A percentile compares a stretch with the other conserved stretches of the same genome.
Evolutionary conservation across 2,329 filamentous ascomycete species (phyloP).

Genomic region (Shiraia sp.): DNA sequence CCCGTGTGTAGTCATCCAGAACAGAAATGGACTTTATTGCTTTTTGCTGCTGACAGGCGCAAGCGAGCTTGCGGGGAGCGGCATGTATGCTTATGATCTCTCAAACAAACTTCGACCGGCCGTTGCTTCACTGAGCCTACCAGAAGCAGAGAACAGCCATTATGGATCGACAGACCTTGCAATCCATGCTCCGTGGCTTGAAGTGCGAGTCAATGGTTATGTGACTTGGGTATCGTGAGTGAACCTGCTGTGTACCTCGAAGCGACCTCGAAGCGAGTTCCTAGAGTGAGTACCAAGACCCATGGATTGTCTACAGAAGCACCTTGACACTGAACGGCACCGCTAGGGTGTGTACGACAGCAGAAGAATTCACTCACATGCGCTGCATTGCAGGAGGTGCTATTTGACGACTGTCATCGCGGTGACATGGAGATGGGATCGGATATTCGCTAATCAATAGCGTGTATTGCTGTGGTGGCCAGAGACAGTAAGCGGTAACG

Average conservation of each 20-base stretch:
- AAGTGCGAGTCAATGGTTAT: too few relatives aligned
- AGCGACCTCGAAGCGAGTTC: too few relatives aligned
- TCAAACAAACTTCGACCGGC: slow-evolving; percentile 37
- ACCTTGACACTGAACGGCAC: slow-evolving; percentile 3
- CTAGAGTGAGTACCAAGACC: too few relatives aligned
- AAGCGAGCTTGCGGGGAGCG: slow-evolving; percentile 33
- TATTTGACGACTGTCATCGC: slow-evolving; percentile 28
- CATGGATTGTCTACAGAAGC: neutral
- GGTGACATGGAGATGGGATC: slow-evolving; percentile 23
- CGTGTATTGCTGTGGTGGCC: slow-evolving; percentile 26
- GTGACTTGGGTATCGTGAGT: too few relatives aligned
- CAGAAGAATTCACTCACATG: slow-evolving; percentile 22
- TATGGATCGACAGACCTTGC: slow-evolving; percentile 32
- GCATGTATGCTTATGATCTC: slow-evolving; percentile 23
- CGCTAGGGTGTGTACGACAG: slow-evolving; percentile 16
- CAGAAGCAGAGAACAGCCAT: slow-evolving; percentile 22
- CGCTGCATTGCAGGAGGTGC: too few relatives aligned
- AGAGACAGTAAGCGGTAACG: slow-evolving; percentile 32
- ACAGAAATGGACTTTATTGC: slow-evolving; percentile 10
- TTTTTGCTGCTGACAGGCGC: slow-evolving; percentile 34
- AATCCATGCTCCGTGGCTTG: slow-evolving; percentile 38
- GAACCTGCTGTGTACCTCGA: too few relatives aligned
- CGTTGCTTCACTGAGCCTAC: slow-evolving; percentile 28
- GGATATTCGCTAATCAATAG: slow-evolving; percentile 28
- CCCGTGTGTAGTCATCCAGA: slow-evolving; percentile 7